Evolutionary conservation across 805 yeast species (phyloP).

Genomic region (Cyberlindnera misumaiensis): DNA sequence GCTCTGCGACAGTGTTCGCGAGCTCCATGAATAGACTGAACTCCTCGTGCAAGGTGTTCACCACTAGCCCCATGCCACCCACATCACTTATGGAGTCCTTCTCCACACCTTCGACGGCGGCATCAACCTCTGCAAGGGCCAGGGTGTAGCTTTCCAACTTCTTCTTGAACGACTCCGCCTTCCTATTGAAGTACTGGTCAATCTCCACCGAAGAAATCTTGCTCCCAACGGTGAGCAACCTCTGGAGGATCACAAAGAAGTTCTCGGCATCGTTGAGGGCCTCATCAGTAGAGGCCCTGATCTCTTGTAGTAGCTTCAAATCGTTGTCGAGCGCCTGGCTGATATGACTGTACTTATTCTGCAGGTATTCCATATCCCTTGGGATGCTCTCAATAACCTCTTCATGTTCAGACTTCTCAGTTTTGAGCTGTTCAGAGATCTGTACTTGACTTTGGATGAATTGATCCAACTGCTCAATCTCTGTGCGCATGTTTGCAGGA

Average conservation of each 20-base stretch:
- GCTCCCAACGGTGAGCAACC: constrained; percentile 46
- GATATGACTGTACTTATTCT: constrained; percentile 53
- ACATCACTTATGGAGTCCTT: constrained; percentile 37
- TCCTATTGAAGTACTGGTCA: constrained; percentile 48
- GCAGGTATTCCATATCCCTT: constrained; percentile 58
- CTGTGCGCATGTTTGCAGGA: constrained; percentile 63
- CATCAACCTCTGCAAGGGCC: constrained; percentile 47
- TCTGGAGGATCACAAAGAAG: constrained; percentile 47
- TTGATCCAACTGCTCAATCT: constrained; percentile 62
- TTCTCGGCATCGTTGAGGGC: constrained; percentile 40
- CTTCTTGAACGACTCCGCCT: constrained; percentile 28
- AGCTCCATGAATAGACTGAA: constrained; percentile 67
- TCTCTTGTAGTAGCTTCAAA: constrained; percentile 36
- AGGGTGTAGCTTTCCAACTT: constrained; percentile 46
- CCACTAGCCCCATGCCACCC: constrained; percentile 42
- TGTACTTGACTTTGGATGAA: constrained; percentile 70
- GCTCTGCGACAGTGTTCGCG: constrained; percentile 65
- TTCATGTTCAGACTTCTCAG: constrained; percentile 55
- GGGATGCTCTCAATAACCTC: constrained; percentile 66
- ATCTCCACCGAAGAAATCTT: constrained; percentile 49
- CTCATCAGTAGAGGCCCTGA: constrained; percentile 37
- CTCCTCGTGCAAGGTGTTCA: constrained; percentile 60
- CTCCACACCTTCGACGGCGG: constrained; percentile 55
- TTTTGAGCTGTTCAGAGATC: constrained; percentile 60
- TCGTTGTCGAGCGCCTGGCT: constrained; percentile 55